phyloP scores from a whole-genome alignment of 2,329 filamentous ascomycete species.

The Periconia sp. region DNA sequence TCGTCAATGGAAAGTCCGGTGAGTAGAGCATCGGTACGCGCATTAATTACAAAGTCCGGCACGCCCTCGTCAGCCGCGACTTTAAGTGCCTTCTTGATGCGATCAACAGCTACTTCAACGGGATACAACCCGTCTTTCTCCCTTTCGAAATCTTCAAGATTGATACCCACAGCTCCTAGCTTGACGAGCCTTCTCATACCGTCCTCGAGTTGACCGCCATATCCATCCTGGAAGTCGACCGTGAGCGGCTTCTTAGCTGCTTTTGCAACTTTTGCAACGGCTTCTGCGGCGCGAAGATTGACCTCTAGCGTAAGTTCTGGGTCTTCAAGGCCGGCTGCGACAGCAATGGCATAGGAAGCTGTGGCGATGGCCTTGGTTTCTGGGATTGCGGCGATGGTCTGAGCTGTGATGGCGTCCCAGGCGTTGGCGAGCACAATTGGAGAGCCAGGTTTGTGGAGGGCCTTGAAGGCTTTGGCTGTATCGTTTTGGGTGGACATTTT shows the following conservation, averaged over 20 bases:
- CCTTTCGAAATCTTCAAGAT: constrained; percentile 61
- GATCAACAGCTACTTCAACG: constrained; percentile 54
- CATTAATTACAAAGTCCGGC: constrained; percentile 54
- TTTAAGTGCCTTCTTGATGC: constrained; percentile 53
- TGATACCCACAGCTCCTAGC: constrained; percentile 62
- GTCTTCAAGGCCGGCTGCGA: constrained; percentile 38
- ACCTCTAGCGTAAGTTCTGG: constrained; percentile 55
- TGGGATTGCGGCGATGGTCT: constrained; percentile 53
- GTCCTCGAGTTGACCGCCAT: constrained; percentile 55
- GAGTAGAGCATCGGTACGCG: constrained; percentile 62
- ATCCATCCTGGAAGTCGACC: constrained; percentile 68
- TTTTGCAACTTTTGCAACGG: constrained; percentile 53
- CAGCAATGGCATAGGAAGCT: constrained; percentile 43
- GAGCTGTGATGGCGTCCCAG: constrained; percentile 60
- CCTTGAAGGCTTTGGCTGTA: constrained; percentile 20
- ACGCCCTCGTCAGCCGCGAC: constrained; percentile 57
- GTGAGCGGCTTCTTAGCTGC: constrained; percentile 57
- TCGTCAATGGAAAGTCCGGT: constrained; percentile 52
- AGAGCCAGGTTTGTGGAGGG: constrained; percentile 58
- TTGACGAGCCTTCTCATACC: constrained; percentile 55
- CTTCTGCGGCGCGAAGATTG: constrained; percentile 57
- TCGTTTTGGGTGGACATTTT: constrained; percentile 20
- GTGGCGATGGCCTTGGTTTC: constrained; percentile 48
- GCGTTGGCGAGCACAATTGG: constrained; percentile 64
- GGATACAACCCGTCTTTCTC: constrained; percentile 44